A percentile compares a stretch with the other conserved stretches of the same genome.
phyloP scores from a whole-genome alignment of 495 filamentous ascomycete genomes.

The Lepraria neglecta region DNA sequence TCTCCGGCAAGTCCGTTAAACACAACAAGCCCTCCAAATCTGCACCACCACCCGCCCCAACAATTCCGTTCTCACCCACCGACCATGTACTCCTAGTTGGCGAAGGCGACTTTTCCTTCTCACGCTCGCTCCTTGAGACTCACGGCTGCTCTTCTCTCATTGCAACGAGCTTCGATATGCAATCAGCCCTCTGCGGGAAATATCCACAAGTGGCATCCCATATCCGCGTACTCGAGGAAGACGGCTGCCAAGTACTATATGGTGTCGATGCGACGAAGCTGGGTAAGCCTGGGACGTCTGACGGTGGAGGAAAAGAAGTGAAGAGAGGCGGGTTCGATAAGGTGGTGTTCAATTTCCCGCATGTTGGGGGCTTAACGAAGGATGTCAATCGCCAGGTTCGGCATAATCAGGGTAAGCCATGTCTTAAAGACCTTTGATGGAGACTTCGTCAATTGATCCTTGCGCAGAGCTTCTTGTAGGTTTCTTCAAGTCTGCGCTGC shows the following conservation, averaged over 20 bases:
- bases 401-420: constrained; percentile 63
- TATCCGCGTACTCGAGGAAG: constrained; percentile 45
- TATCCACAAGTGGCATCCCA: constrained; percentile 68
- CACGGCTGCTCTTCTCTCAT: constrained; percentile 63
- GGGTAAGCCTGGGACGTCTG: constrained; percentile 36
- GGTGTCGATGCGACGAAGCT: constrained; percentile 70
- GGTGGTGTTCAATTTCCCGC: constrained; percentile 93
- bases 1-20: not conserved
- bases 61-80: constrained; percentile 64
- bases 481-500: constrained; percentile 63
- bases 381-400: constrained; percentile 94
- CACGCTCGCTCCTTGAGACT: constrained; percentile 62
- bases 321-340: constrained; percentile 55
- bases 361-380: constrained; percentile 82
- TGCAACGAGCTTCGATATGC: constrained; percentile 56
- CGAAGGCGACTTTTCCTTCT: constrained; percentile 91
- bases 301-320: constrained; percentile 38
- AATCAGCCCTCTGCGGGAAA: constrained; percentile 52
- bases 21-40: constrained; percentile 6
- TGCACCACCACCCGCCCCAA: constrained; percentile 33
- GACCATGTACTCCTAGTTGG: constrained; percentile 79
- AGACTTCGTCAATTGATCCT: not conserved
- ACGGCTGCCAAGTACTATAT: constrained; percentile 53
- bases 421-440: not conserved
- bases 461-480: constrained; percentile 63